Evolutionary conservation across 2,329 filamentous ascomycete species (phyloP).

Genomic region (Plectosphaerella cucumerina): DNA sequence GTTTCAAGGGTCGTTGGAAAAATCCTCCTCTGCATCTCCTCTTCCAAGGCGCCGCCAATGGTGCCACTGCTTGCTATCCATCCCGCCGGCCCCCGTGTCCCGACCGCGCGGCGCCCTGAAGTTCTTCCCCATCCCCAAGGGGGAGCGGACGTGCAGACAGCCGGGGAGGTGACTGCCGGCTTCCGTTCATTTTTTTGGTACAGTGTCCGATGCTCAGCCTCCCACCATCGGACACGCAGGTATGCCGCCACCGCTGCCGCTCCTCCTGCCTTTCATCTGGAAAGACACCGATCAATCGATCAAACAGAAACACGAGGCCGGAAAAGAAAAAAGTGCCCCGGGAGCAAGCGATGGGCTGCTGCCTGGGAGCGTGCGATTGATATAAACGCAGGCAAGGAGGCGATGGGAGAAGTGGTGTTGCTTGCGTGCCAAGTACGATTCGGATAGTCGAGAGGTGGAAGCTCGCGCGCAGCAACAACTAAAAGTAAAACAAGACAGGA

Average conservation of each 20-base stretch:
- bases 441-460: not conserved
- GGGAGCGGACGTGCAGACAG: too few relatives aligned
- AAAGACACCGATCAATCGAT: not conserved
- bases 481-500: conserved; percentile 19
- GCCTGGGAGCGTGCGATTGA: not conserved
- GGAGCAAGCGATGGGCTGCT: not conserved
- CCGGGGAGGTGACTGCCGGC: not conserved
- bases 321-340: not conserved
- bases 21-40: conserved; percentile 6
- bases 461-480: not conserved
- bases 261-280: not conserved
- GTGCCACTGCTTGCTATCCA: conserved; percentile 9
- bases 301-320: too few relatives aligned
- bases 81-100: conserved; percentile 6
- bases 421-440: not conserved
- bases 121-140: too few relatives aligned
- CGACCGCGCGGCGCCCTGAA: not conserved
- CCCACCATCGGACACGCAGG: conserved; percentile 4
- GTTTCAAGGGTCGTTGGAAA: conserved; percentile 9
- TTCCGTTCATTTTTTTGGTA: conserved; percentile 10
- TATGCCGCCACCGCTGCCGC: not conserved
- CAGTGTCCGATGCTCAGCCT: conserved; percentile 6
- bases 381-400: conserved; percentile 9
- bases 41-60: not conserved
- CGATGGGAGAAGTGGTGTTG: conserved; percentile 11